Conservation (phyloP, 2,329 filamentous ascomycete species). For the Ustulina deusta region DNA sequence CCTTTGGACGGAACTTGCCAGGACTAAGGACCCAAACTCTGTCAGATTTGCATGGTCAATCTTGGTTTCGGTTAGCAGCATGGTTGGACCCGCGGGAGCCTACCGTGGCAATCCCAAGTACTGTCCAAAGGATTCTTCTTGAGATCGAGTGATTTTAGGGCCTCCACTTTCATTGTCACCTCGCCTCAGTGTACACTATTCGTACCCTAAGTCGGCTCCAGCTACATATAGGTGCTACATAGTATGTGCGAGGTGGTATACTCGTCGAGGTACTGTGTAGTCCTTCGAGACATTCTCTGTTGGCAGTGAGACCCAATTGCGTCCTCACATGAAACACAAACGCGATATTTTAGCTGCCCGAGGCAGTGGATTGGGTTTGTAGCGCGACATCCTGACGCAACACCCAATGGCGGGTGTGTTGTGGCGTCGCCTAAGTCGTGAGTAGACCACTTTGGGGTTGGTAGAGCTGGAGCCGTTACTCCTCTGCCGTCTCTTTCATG, state of each 20-base stretch:
- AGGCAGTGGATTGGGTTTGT: conserved; percentile 19
- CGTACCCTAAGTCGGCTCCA: conserved; percentile 12
- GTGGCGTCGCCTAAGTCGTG: conserved; percentile 7
- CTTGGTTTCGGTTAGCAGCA: conserved; percentile 15
- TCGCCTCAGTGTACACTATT: too few species aligned
- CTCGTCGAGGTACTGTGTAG: conserved; percentile 3
- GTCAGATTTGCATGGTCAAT: not conserved
- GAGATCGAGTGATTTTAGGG: conserved; percentile 13
- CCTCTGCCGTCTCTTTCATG: not conserved
- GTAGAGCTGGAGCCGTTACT: conserved; percentile 15
- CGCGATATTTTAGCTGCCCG: conserved; percentile 12
- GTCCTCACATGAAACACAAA: conserved; percentile 9
- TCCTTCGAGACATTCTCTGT: conserved; percentile 5
- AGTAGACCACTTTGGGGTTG: conserved; percentile 5
- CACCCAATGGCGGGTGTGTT: conserved; percentile 2
- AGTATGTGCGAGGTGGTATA: not conserved
- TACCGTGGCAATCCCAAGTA: conserved; percentile 6
- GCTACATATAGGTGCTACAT: not conserved
- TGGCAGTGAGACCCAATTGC: conserved; percentile 7
- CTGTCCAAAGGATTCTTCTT: not conserved
- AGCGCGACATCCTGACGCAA: conserved; percentile 10
- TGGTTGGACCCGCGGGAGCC: conserved; percentile 17
- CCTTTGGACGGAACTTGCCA: conserved; percentile 15
- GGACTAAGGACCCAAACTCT: not conserved
- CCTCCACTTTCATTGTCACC: conserved; percentile 23